Base-by-base conservation (phyloP, 768 basidiomycete species). In the Lanmaoa rubissima region DNA sequence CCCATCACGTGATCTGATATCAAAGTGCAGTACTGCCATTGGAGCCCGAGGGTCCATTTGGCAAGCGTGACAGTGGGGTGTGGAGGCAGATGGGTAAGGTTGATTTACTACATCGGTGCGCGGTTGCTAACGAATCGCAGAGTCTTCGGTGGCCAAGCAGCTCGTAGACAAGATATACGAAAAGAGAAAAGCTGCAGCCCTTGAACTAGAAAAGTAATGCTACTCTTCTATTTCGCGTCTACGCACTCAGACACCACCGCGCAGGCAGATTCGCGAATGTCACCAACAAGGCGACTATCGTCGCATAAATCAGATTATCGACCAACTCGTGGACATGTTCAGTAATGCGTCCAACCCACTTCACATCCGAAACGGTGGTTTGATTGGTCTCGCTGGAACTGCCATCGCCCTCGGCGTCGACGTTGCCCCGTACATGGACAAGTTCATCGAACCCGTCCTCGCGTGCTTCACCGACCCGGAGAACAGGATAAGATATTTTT, bases 381-480 rank as follows among this genome's bases (percentile, higher is more conserved):
- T 98, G 42, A 98, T 98, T 63, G 96, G 96, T 24, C 84, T 98
- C 1, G 96, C 96, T 10, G 96, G 92, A 31, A 93, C 93, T 24
- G 93, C 94, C n/a, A 98, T 99, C 67, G 96, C 97, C 1, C 78
- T 98, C 4, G 93, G 94, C 2, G 89, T 94, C 12, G 92, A 97
- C 61, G 84, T 98, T 44, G 88, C 95, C 9, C 90, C 92, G 8
- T 94, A 95, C 76, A 91, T 98, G 84, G 91, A 92, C 56, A 89
- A 88, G 64, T 97, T 99, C 68, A 82, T 97, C 36, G 86, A 88
- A 42, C 88, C 92, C 3, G 81, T 99, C 34, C 82, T 98, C 28
- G 82, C 83, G 51, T 97, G 96, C 74, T 97, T 99, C 73, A 84
- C 88, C 58, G 97, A 99, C 71, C 81, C 88, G 2, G 96, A 98